Percentiles rank a stretch among this genome's conserved stretches.
These are phyloP conservation scores for Fusarium hostae DNA, from an alignment of 2,329 filamentous ascomycete genomes.

Conservation along the genomic window DNA sequence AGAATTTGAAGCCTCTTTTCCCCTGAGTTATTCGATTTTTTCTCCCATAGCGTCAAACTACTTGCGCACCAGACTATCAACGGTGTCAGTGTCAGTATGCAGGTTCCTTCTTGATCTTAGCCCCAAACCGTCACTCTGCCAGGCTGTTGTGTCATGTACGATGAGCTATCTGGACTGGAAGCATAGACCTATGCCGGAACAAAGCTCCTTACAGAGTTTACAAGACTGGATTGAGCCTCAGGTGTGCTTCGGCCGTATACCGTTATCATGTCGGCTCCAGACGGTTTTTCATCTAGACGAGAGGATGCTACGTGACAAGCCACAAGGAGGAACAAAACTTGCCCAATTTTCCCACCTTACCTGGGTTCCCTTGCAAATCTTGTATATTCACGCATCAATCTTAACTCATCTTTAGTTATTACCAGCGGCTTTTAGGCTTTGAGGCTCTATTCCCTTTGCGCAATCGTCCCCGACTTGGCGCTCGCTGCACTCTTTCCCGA, in stretches of 20 bases:
- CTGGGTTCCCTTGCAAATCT: slow-evolving; percentile 18
- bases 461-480: slow-evolving; percentile 39
- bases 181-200: slow-evolving; percentile 28
- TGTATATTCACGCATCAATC: slow-evolving; percentile 34
- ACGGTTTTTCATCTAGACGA: neutral
- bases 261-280: slow-evolving; percentile 4
- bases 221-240: slow-evolving; percentile 24
- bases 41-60: slow-evolving; percentile 34
- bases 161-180: slow-evolving; percentile 30
- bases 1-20: slow-evolving; percentile 27
- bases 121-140: slow-evolving; percentile 32
- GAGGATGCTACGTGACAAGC: slow-evolving; percentile 8
- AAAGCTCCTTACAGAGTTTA: slow-evolving; percentile 22
- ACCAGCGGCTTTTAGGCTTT: slow-evolving; percentile 20
- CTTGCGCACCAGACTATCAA: slow-evolving; percentile 22
- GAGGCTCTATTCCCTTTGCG: slow-evolving; percentile 39
- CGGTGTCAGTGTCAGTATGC: slow-evolving; percentile 29
- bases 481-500: slow-evolving; percentile 29
- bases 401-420: slow-evolving; percentile 29
- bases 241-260: slow-evolving; percentile 26
- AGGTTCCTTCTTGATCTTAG: slow-evolving; percentile 42
- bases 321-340: slow-evolving; percentile 24
- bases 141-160: slow-evolving; percentile 26
- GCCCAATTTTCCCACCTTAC: slow-evolving; percentile 14
- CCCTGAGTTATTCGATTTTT: slow-evolving; percentile 26